Conservation (phyloP, 202 grass and related monocot species). For the Dendrocalamus latiflorus region DNA sequence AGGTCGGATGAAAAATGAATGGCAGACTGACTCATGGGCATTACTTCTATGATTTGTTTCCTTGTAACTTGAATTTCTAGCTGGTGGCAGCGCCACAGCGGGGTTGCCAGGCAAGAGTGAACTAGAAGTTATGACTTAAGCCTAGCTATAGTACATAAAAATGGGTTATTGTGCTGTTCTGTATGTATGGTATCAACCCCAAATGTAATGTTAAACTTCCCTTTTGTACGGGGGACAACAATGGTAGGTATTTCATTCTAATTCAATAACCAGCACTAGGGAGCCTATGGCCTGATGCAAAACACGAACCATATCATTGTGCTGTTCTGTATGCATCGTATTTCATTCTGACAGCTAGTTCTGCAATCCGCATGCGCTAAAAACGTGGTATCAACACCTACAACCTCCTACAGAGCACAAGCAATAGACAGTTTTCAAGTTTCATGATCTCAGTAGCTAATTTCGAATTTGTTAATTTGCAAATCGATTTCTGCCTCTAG, state of each 20-base stretch:
- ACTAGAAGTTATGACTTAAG: conserved; percentile 16
- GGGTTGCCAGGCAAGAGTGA: neutral
- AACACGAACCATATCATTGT: no score
- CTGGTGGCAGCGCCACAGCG: neutral
- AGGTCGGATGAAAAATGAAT: conserved; percentile 33
- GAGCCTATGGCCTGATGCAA: neutral
- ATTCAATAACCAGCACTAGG: neutral
- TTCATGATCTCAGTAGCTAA: no score
- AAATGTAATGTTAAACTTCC: conserved; percentile 27
- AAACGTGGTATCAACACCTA: no score
- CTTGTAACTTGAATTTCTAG: neutral
- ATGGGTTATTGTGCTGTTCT: conserved; percentile 17
- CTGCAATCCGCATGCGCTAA: no score
- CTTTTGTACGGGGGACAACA: neutral
- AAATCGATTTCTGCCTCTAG: no score
- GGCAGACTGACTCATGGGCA: conserved; percentile 9
- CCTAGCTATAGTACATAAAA: conserved; percentile 40
- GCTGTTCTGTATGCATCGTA: no score
- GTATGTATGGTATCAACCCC: conserved; percentile 21
- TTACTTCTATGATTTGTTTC: neutral
- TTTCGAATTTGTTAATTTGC: no score
- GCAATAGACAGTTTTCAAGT: no score
- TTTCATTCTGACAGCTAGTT: no score
- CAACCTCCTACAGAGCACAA: no score
- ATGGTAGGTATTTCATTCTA: neutral